Conservation (phyloP, 495 filamentous ascomycete genomes). For the Lophium mytilinum region DNA sequence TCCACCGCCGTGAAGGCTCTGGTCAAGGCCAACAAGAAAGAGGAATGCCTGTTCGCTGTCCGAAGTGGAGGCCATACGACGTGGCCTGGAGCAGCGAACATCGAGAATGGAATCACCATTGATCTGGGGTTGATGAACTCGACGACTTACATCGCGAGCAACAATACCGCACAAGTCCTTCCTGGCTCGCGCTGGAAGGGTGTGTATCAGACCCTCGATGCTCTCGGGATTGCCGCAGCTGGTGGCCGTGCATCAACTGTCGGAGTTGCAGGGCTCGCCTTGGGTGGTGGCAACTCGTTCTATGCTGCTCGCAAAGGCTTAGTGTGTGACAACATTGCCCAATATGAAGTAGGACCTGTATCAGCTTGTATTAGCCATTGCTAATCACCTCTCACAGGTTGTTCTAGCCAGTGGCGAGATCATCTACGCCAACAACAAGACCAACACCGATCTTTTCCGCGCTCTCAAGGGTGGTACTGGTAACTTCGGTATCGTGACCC, state of each 20-base stretch:
- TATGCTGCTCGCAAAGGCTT: conserved; percentile 41
- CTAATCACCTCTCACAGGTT: conserved; percentile 40
- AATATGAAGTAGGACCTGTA: conserved; percentile 37
- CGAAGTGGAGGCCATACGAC: conserved; percentile 30
- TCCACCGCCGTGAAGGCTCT: neutral
- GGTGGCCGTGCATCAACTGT: conserved; percentile 29
- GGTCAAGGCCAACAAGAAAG: neutral
- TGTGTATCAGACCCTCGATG: conserved; percentile 7
- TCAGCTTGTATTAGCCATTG: conserved; percentile 41
- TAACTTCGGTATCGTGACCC: conserved; percentile 39
- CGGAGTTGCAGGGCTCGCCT: conserved; percentile 30
- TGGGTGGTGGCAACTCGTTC: conserved; percentile 5
- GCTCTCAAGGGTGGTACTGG: conserved; percentile 42
- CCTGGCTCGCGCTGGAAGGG: conserved; percentile 3
- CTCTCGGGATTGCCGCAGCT: neutral
- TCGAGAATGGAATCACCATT: conserved; percentile 29
- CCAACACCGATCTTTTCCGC: conserved; percentile 37
- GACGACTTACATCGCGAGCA: neutral
- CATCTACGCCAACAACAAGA: conserved; percentile 38
- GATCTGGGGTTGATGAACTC: conserved; percentile 26
- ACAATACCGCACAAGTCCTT: neutral
- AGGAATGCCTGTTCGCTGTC: conserved; percentile 27
- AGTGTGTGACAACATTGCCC: conserved; percentile 36
- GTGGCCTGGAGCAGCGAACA: conserved; percentile 26
- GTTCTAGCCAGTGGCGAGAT: conserved; percentile 49